Conservation (phyloP, 257 asterid genomes). For the Capsicum baccatum region DNA sequence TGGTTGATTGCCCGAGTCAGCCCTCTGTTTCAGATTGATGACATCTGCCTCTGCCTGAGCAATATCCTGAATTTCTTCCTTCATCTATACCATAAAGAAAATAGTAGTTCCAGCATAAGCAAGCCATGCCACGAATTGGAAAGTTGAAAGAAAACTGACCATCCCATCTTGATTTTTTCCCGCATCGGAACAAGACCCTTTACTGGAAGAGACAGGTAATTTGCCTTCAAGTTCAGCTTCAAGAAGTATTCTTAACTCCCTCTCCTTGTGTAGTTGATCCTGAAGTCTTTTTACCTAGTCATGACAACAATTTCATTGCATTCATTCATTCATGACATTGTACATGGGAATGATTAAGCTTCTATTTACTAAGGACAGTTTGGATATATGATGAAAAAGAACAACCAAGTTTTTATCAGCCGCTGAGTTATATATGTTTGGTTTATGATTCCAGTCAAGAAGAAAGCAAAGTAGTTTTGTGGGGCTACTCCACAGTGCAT, state of each 20-base stretch:
- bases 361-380: background rate
- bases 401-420: constrained; percentile 3
- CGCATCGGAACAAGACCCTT: background rate
- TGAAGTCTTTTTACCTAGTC: constrained; percentile 74
- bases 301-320: constrained; percentile 25
- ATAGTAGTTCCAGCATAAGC: constrained; percentile 32
- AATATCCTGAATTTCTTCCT: constrained; percentile 68
- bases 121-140: constrained; percentile 20
- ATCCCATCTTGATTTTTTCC: constrained; percentile 44
- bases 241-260: constrained; percentile 68
- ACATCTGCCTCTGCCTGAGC: constrained; percentile 69
- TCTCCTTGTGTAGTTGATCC: constrained; percentile 78
- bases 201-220: constrained; percentile 48
- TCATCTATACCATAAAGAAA: constrained; percentile 53
- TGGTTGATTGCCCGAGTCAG: constrained; percentile 54
- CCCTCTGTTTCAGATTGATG: constrained; percentile 58
- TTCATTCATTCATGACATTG: constrained; percentile 3
- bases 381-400: constrained; percentile 4
- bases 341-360: constrained; percentile 11
- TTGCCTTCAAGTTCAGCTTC: constrained; percentile 67
- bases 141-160: constrained; percentile 49
- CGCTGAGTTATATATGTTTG: background rate
- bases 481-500: constrained; percentile 20
- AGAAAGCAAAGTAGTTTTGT: background rate
- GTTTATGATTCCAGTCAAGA: background rate